These are phyloP conservation scores for Candida incommunis DNA, from an alignment of 805 yeast genomes.

Conservation along the genomic window DNA sequence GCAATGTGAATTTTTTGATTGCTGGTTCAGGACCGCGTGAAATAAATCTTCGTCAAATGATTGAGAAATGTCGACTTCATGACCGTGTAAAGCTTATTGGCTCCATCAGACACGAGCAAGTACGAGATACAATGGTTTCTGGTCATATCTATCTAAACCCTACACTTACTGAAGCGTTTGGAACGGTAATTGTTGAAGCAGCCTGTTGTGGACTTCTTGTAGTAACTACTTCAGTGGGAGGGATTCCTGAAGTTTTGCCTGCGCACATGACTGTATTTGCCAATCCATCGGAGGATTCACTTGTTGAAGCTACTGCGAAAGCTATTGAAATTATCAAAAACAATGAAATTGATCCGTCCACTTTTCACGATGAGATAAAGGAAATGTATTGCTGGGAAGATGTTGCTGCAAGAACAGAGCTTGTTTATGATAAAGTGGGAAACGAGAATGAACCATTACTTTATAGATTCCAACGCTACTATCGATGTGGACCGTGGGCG, in stretches of 20 bases:
- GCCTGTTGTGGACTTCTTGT: conserved; percentile 90
- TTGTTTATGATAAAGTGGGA: conserved; percentile 45
- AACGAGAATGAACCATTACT: conserved; percentile 35
- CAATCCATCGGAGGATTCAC: conserved; percentile 70
- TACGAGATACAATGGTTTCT: conserved; percentile 78
- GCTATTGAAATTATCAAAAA: conserved; percentile 52
- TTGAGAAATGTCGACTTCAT: conserved; percentile 73
- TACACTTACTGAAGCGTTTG: conserved; percentile 92
- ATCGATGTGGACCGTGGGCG: conserved; percentile 59
- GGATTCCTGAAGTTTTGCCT: conserved; percentile 93
- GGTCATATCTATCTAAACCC: conserved; percentile 94
- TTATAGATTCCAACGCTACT: conserved; percentile 46
- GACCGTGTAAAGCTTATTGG: conserved; percentile 81
- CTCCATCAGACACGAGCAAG: conserved; percentile 81
- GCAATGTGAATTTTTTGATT: conserved; percentile 60
- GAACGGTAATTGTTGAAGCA: conserved; percentile 93
- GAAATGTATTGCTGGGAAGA: conserved; percentile 86
- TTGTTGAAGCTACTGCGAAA: conserved; percentile 54
- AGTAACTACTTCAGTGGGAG: conserved; percentile 93
- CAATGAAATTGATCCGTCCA: conserved; percentile 50
- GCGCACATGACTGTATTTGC: conserved; percentile 87
- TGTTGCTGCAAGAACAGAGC: conserved; percentile 75
- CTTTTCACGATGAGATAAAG: conserved; percentile 64
- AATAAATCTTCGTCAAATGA: conserved; percentile 87
- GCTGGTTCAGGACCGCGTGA: conserved; percentile 98